Evolutionary conservation across 768 basidiomycete genomes (phyloP).

Genomic region (Sistotremastrum niveocremeum): DNA sequence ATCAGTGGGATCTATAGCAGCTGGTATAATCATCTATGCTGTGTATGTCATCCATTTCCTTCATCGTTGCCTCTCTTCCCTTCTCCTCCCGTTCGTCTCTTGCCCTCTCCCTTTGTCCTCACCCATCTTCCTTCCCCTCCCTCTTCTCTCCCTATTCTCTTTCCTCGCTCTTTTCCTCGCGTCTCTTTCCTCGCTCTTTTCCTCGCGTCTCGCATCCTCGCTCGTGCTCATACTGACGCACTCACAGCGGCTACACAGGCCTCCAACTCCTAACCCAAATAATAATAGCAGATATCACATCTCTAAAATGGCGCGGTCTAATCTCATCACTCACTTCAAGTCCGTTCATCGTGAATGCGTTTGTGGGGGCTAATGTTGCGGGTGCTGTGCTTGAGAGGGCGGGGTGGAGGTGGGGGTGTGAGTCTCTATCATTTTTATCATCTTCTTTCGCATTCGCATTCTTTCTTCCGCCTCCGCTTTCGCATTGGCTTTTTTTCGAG

Average conservation of each 20-base stretch:
- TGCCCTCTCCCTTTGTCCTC: too few species aligned
- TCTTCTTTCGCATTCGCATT: not conserved
- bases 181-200: too few species aligned
- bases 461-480: not conserved
- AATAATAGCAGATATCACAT: constrained; percentile 49
- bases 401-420: constrained; percentile 63
- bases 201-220: constrained; percentile 13
- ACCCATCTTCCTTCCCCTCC: too few species aligned
- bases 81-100: too few species aligned
- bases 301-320: constrained; percentile 42
- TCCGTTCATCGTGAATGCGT: constrained; percentile 52
- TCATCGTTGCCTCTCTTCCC: too few species aligned
- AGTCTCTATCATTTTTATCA: constrained; percentile 14
- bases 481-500: too few species aligned
- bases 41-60: constrained; percentile 24
- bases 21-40: constrained; percentile 44
- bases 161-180: too few species aligned
- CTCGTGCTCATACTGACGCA: too few species aligned
- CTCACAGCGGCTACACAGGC: constrained; percentile 51
- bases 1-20: constrained; percentile 31
- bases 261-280: constrained; percentile 52
- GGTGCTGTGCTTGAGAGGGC: constrained; percentile 26
- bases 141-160: too few species aligned
- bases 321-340: too few species aligned
- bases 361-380: constrained; percentile 53